These are phyloP conservation scores for Metschnikowia peoriensis DNA, from an alignment of 805 yeast genomes.

Conservation along the genomic window DNA sequence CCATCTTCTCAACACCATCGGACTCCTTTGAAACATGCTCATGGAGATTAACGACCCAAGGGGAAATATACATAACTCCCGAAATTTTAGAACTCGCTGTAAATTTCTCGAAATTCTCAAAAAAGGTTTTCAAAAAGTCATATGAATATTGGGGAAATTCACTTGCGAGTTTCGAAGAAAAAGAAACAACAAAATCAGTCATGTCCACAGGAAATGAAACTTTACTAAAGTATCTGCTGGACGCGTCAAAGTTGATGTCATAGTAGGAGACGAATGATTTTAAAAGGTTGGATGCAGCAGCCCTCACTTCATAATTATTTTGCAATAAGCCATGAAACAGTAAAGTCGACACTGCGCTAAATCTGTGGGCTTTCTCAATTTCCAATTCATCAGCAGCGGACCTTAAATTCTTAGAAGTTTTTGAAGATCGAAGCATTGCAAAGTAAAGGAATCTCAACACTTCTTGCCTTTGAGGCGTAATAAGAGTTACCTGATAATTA, in stretches of 20 bases:
- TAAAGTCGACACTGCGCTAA: slow-evolving; percentile 63
- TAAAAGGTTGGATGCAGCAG: slow-evolving; percentile 60
- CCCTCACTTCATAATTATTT: slow-evolving; percentile 54
- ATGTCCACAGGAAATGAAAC: slow-evolving; percentile 69
- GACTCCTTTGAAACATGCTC: slow-evolving; percentile 56
- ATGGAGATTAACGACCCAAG: slow-evolving; percentile 74
- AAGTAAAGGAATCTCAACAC: slow-evolving; percentile 70
- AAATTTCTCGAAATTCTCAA: slow-evolving; percentile 41
- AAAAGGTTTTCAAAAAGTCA: slow-evolving; percentile 54
- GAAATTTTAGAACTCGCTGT: slow-evolving; percentile 35
- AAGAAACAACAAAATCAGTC: slow-evolving; percentile 54
- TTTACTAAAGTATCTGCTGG: slow-evolving; percentile 51
- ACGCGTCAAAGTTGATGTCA: slow-evolving; percentile 57
- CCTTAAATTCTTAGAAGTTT: slow-evolving; percentile 27
- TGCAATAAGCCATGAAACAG: slow-evolving; percentile 69
- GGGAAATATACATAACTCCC: slow-evolving; percentile 54
- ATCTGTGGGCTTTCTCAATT: slow-evolving; percentile 38
- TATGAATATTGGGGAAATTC: slow-evolving; percentile 59
- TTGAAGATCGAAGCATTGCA: slow-evolving; percentile 53
- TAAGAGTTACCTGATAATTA: slow-evolving; percentile 28
- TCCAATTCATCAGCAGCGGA: slow-evolving; percentile 44
- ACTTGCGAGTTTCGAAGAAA: slow-evolving; percentile 57
- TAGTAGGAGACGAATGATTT: slow-evolving; percentile 61
- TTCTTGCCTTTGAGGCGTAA: slow-evolving; percentile 46
- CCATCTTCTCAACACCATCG: slow-evolving; percentile 58